These are phyloP conservation scores for Epichloe uncinata DNA, from an alignment of 2,329 filamentous ascomycete species.

Conservation along the genomic window DNA sequence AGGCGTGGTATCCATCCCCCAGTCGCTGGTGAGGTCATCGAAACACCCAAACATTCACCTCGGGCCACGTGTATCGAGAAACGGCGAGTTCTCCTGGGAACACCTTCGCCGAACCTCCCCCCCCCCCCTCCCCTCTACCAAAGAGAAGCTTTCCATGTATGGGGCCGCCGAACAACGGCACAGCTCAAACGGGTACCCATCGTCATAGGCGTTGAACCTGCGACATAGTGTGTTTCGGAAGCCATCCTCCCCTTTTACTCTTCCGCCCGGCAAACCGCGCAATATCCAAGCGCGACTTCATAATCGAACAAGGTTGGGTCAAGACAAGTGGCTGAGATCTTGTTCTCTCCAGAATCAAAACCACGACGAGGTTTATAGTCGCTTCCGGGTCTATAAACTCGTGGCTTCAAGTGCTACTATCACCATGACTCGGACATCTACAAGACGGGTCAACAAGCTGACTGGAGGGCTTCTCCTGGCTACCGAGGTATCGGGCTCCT, in stretches of 20 bases:
- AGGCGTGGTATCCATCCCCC: background rate
- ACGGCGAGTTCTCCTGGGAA: background rate
- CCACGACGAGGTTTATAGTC: background rate
- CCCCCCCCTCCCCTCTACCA: too few species aligned
- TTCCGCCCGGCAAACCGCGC: background rate
- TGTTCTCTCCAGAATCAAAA: background rate
- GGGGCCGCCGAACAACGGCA: background rate
- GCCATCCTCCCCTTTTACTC: background rate
- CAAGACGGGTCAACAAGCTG: constrained; percentile 4
- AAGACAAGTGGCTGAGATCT: background rate
- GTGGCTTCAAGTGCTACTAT: background rate
- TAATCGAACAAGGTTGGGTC: background rate
- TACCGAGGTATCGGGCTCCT: constrained; percentile 12
- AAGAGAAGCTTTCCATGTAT: background rate
- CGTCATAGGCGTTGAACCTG: background rate
- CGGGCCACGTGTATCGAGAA: background rate
- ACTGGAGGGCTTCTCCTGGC: constrained; percentile 12
- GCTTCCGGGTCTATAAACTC: background rate
- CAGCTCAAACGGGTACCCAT: background rate
- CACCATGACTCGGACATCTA: constrained; percentile 2
- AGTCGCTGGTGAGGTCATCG: background rate
- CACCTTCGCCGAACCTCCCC: background rate
- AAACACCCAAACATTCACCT: background rate
- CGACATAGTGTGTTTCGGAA: background rate
- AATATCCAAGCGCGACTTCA: background rate